These are phyloP conservation scores for Forsythia viridissima DNA, from an alignment of 257 asterid genomes.

Conservation along the genomic window DNA sequence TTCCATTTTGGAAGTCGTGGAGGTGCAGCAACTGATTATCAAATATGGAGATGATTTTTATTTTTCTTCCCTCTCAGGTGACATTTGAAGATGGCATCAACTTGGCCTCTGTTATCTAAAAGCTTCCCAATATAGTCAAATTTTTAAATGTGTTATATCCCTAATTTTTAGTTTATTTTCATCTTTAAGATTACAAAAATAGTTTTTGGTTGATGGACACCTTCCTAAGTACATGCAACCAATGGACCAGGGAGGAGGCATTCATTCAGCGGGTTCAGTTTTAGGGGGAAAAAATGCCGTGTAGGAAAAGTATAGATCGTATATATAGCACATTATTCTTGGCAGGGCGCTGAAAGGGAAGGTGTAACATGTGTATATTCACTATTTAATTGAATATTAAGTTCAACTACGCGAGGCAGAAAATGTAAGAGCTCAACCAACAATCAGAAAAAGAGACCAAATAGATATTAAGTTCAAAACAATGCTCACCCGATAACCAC, in stretches of 20 bases:
- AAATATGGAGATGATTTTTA: neutral
- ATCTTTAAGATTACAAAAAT: neutral
- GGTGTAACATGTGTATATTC: neutral
- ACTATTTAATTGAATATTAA: too few relatives aligned
- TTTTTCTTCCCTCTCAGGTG: neutral
- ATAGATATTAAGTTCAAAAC: neutral
- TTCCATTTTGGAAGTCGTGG: neutral
- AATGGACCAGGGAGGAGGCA: neutral
- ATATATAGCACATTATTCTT: neutral
- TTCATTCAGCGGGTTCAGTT: neutral
- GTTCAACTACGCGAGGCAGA: slow-evolving; percentile 13
- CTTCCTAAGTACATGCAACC: neutral
- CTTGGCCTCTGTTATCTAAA: neutral
- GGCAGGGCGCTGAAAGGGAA: neutral
- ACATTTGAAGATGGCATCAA: neutral
- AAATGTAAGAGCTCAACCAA: neutral
- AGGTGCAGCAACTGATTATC: neutral
- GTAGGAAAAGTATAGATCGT: neutral
- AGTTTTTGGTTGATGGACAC: neutral
- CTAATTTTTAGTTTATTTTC: neutral
- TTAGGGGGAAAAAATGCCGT: neutral
- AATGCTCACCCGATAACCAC: slow-evolving; percentile 53
- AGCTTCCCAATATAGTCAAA: neutral
- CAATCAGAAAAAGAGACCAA: neutral
- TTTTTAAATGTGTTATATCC: neutral